Percentiles rank a stretch among this genome's conserved stretches.
These are phyloP conservation scores for Meyerozyma smithsonii DNA, from an alignment of 1,139 yeast species.

Conservation along the genomic window DNA sequence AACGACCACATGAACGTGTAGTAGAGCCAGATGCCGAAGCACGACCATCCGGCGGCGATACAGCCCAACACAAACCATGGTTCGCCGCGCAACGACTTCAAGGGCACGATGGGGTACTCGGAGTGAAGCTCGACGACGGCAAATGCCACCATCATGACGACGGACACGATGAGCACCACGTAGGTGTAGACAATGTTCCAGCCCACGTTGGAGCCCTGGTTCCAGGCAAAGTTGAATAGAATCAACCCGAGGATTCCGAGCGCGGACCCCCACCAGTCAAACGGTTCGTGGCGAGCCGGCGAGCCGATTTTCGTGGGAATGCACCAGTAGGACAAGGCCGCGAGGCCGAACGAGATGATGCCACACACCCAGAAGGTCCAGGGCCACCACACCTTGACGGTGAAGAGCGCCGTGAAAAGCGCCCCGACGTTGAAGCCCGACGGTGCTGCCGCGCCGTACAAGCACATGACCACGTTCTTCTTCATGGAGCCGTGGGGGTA, in stretches of 20 bases:
- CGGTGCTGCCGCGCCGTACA: constrained; percentile 59
- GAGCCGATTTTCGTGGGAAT: constrained; percentile 38
- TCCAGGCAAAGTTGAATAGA: constrained; percentile 52
- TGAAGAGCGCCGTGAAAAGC: constrained; percentile 40
- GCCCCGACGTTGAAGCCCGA: constrained; percentile 51
- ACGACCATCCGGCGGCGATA: constrained; percentile 55
- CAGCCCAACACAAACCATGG: constrained; percentile 45
- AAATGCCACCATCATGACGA: constrained; percentile 31
- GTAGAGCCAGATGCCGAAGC: constrained; percentile 56
- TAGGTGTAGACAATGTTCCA: constrained; percentile 51
- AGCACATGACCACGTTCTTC: constrained; percentile 39
- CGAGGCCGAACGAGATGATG: constrained; percentile 20
- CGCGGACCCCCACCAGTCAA: constrained; percentile 46
- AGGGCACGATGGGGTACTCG: constrained; percentile 44
- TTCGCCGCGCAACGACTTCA: constrained; percentile 34
- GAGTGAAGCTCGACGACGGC: constrained; percentile 30
- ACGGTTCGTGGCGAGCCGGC: constrained; percentile 18
- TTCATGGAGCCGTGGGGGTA: constrained; percentile 39
- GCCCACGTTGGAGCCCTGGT: constrained; percentile 59
- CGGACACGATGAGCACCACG: constrained; percentile 45
- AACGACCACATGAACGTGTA: constrained; percentile 37
- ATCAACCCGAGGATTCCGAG: constrained; percentile 47
- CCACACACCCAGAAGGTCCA: constrained; percentile 51
- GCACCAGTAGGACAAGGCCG: constrained; percentile 27
- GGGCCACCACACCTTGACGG: constrained; percentile 47